Evolutionary conservation across 2,329 filamentous ascomycete genomes (phyloP).

Genomic region (Botryosphaeria dothidea): DNA sequence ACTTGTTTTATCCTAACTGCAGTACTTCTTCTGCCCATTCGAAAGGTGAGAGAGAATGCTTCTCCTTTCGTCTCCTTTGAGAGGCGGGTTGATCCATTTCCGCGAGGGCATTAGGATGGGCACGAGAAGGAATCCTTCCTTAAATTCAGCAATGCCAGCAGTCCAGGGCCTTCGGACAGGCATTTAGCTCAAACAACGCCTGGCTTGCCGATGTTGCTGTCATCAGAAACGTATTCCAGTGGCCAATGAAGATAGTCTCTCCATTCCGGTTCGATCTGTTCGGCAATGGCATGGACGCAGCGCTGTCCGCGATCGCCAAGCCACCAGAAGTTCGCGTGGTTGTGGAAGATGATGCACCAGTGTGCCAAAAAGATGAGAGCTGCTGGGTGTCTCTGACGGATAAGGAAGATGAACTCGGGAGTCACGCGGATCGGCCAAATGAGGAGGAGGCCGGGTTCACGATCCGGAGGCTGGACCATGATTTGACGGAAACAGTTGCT

Average conservation of each 20-base stretch:
- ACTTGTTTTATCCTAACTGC: no score
- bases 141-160: not conserved
- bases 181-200: not conserved
- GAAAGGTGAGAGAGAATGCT: no score
- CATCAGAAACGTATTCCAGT: conserved; percentile 16
- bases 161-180: not conserved
- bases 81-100: no score
- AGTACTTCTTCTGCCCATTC: no score
- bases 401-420: conserved; percentile 31
- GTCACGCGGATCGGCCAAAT: conserved; percentile 41
- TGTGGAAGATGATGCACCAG: conserved; percentile 38
- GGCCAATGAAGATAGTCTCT: conserved; percentile 17
- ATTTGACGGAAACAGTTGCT: conserved; percentile 14
- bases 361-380: conserved; percentile 41
- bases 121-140: not conserved
- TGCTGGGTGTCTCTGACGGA: conserved; percentile 34
- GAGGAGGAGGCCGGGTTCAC: conserved; percentile 37
- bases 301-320: conserved; percentile 33
- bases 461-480: conserved; percentile 25
- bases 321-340: conserved; percentile 43
- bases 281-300: conserved; percentile 11
- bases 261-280: conserved; percentile 16
- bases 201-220: conserved; percentile 4
- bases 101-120: no score
- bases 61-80: no score